Conservation (phyloP, 257 asterid species). For the Buddleja alternifolia region DNA sequence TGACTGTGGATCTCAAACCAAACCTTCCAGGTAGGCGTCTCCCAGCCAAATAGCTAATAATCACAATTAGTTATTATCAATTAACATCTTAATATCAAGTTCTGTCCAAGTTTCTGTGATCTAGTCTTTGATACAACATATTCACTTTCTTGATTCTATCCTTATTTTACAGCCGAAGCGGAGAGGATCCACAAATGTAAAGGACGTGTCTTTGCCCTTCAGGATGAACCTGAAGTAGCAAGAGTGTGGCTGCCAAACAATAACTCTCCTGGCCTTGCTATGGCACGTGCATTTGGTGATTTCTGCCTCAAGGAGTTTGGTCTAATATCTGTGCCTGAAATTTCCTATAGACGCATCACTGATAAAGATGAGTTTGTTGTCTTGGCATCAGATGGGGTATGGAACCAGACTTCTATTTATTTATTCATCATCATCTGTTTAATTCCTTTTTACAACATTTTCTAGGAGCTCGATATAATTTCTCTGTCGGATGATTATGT, state of each 20-base stretch:
- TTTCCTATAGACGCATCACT: slow-evolving; percentile 55
- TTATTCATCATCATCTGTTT: not conserved
- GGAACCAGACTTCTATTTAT: not conserved
- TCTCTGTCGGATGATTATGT: not conserved
- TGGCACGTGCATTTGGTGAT: slow-evolving; percentile 86
- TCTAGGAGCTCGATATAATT: not conserved
- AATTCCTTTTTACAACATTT: not conserved
- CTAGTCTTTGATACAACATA: not conserved
- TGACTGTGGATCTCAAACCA: slow-evolving; percentile 93
- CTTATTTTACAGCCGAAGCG: slow-evolving; percentile 53
- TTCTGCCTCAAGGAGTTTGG: slow-evolving; percentile 79
- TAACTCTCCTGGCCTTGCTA: slow-evolving; percentile 78
- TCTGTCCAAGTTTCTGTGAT: not conserved
- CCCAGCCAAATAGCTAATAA: not conserved
- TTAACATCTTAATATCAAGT: not conserved
- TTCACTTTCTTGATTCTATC: not conserved
- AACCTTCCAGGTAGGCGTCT: slow-evolving; percentile 69
- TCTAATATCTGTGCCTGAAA: slow-evolving; percentile 72
- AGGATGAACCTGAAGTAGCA: slow-evolving; percentile 72
- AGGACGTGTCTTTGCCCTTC: slow-evolving; percentile 73
- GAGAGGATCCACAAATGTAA: slow-evolving; percentile 69
- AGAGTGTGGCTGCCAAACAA: slow-evolving; percentile 73
- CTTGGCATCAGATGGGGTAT: slow-evolving; percentile 78
- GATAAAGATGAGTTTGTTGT: slow-evolving; percentile 65
- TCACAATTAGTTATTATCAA: no score